Conservation (phyloP, 108 stramenopile species). For the Nitzschia putrida region DNA sequence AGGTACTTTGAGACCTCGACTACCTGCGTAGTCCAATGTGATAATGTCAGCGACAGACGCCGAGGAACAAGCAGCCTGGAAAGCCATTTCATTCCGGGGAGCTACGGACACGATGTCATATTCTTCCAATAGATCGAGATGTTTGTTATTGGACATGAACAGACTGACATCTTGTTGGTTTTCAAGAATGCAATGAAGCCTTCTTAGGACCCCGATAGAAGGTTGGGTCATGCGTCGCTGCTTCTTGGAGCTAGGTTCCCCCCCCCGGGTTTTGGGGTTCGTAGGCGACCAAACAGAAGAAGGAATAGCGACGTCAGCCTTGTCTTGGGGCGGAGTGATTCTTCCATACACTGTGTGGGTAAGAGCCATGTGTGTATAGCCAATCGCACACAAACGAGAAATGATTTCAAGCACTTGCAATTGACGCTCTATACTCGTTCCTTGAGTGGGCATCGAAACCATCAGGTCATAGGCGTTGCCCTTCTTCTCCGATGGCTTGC, state of each 20-base stretch:
- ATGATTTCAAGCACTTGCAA: conserved; percentile 29
- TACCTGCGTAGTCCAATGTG: conserved; percentile 64
- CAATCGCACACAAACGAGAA: conserved; percentile 37
- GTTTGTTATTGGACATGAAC: conserved; percentile 25
- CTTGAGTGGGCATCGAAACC: conserved; percentile 30
- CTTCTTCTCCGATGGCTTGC: conserved; percentile 2
- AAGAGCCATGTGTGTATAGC: conserved; percentile 59
- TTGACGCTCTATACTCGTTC: conserved; percentile 6
- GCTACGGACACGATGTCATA: conserved; percentile 74
- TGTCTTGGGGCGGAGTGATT: conserved; percentile 49
- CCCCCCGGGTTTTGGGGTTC: not conserved
- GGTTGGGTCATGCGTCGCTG: not conserved
- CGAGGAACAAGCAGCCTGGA: conserved; percentile 60
- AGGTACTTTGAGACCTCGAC: conserved; percentile 59
- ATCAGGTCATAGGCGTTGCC: conserved; percentile 33
- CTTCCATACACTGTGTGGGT: conserved; percentile 67
- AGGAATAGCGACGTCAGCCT: conserved; percentile 49
- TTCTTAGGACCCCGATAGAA: conserved; percentile 38
- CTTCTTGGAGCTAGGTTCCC: conserved; percentile 6
- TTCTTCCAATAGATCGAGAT: conserved; percentile 39
- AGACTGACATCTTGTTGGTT: conserved; percentile 59
- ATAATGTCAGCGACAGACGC: conserved; percentile 55
- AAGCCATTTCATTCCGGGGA: conserved; percentile 64
- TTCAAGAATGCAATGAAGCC: conserved; percentile 72
- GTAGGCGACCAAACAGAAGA: conserved; percentile 17